Conservation (phyloP, 1,284 basidiomycete genomes). For the Omphalotus olearius region DNA sequence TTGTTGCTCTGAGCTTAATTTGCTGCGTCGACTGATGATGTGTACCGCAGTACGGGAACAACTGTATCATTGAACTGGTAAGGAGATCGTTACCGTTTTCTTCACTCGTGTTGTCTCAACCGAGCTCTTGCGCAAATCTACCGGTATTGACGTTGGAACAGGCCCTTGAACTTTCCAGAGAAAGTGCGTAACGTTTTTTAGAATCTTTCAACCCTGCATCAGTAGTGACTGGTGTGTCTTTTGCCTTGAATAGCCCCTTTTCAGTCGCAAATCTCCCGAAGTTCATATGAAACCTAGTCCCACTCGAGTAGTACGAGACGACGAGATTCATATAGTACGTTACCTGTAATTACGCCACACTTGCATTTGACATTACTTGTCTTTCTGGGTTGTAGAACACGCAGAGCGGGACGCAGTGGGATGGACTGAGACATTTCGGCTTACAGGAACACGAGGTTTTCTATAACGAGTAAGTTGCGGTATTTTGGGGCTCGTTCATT, state of each 20-base stretch:
- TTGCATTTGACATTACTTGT: background rate
- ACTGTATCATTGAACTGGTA: slow-evolving; percentile 62
- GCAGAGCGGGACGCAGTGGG: slow-evolving; percentile 76
- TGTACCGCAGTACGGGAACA: slow-evolving; percentile 42
- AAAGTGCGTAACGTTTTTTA: slow-evolving; percentile 35
- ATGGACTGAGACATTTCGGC: slow-evolving; percentile 63
- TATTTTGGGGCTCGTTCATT: background rate
- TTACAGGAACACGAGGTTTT: slow-evolving; percentile 51
- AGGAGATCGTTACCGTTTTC: slow-evolving; percentile 16
- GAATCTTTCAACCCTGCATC: background rate
- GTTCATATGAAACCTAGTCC: slow-evolving; percentile 35
- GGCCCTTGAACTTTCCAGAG: slow-evolving; percentile 66
- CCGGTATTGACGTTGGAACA: slow-evolving; percentile 19
- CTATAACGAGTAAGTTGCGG: slow-evolving; percentile 52
- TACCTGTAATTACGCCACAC: background rate
- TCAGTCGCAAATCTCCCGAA: slow-evolving; percentile 49
- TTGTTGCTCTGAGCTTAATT: slow-evolving; percentile 8
- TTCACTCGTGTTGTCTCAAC: background rate
- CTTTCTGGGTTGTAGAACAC: slow-evolving; percentile 49
- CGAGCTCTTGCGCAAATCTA: background rate
- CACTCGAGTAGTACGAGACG: slow-evolving; percentile 41
- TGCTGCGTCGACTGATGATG: slow-evolving; percentile 10
- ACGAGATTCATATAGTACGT: slow-evolving; percentile 60
- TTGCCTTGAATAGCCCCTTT: slow-evolving; percentile 43
- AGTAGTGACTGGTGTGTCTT: background rate